Evolutionary conservation across 108 stramenopile genomes (phyloP).

Genomic region (Parmales sp.): DNA sequence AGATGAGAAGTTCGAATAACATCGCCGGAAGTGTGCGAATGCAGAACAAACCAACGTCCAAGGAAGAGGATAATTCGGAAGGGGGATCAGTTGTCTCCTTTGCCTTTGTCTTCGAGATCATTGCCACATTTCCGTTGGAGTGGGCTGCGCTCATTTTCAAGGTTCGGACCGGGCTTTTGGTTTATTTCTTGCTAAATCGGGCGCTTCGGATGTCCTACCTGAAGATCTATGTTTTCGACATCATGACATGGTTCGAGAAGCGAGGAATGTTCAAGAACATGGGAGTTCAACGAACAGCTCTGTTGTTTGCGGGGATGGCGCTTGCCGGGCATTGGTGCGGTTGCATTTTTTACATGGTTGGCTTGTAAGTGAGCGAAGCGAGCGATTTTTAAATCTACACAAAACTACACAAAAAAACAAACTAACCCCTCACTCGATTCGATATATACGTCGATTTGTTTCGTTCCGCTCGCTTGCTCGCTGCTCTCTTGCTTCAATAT

Average conservation of each 20-base stretch:
- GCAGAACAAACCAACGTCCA: no score
- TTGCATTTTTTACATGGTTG: conserved; percentile 28
- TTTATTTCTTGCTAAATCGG: conserved; percentile 22
- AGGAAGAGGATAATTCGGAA: no score
- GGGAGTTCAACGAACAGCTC: conserved; percentile 31
- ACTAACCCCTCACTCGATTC: background rate
- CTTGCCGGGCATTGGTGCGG: conserved; percentile 38
- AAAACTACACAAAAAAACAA: background rate
- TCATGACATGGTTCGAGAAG: conserved; percentile 13
- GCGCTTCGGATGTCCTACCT: conserved; percentile 19
- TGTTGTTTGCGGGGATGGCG: conserved; percentile 33
- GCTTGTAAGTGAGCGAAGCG: conserved; percentile 15
- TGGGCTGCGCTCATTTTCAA: conserved; percentile 9
- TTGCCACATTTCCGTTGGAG: conserved; percentile 25
- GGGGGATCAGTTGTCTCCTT: background rate
- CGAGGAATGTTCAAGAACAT: conserved; percentile 19
- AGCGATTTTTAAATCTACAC: background rate
- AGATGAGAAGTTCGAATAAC: background rate
- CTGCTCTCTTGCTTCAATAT: background rate
- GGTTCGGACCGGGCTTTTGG: background rate
- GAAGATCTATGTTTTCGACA: conserved; percentile 15
- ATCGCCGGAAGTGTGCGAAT: no score
- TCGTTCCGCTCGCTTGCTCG: conserved; percentile 1
- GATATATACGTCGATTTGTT: background rate
- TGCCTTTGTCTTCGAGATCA: conserved; percentile 8